Conservation (phyloP, 2,329 filamentous ascomycete genomes). For the Pyrenophora tritici-repentis region DNA sequence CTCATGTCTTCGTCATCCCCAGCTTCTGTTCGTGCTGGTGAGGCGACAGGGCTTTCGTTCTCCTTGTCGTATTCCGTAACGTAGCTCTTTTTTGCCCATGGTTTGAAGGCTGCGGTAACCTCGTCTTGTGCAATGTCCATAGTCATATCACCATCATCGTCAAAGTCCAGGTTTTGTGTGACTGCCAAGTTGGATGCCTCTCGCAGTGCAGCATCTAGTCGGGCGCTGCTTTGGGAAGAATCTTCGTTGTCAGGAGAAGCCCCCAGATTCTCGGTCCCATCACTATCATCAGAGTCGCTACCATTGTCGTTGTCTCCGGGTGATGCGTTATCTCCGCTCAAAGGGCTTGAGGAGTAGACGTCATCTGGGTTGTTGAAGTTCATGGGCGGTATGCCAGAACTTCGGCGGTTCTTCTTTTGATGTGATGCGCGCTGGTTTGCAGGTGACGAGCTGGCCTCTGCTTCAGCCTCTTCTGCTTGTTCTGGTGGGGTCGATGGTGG, state of each 20-base stretch:
- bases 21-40: conserved; percentile 51
- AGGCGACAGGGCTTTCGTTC: conserved; percentile 55
- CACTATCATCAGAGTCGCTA: conserved; percentile 65
- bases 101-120: conserved; percentile 73
- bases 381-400: conserved; percentile 68
- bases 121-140: conserved; percentile 66
- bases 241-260: conserved; percentile 61
- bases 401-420: conserved; percentile 64
- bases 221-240: conserved; percentile 69
- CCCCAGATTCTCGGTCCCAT: conserved; percentile 67
- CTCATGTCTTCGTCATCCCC: conserved; percentile 69
- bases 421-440: conserved; percentile 68
- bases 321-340: conserved; percentile 63
- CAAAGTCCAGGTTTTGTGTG: conserved; percentile 66
- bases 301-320: conserved; percentile 53
- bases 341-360: conserved; percentile 76
- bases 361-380: conserved; percentile 68
- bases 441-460: conserved; percentile 62
- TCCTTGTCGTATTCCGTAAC: conserved; percentile 53
- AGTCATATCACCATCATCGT: conserved; percentile 57
- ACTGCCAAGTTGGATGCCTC: conserved; percentile 77
- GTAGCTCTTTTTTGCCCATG: conserved; percentile 68
- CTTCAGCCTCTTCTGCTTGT: conserved; percentile 63
- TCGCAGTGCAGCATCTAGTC: conserved; percentile 76
- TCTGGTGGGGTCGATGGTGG: conserved; percentile 67